Evolutionary conservation across 2,329 filamentous ascomycete genomes (phyloP).

Genomic region (Bipolaris gigantea): DNA sequence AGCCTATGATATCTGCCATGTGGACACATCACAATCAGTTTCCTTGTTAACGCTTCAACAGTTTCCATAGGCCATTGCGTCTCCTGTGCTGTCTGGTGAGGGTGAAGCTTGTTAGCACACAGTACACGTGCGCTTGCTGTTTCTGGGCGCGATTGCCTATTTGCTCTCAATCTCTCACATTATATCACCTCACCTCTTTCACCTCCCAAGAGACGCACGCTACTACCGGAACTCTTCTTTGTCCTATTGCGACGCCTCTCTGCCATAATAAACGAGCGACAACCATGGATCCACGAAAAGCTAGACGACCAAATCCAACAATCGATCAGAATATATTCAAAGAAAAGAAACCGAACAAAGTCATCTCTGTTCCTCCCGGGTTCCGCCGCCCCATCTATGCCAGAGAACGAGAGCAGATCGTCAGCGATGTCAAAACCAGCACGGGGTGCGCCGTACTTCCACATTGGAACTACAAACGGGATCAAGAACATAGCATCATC

Average conservation of each 20-base stretch:
- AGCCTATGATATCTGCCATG: too few species aligned
- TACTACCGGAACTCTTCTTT: too few species aligned
- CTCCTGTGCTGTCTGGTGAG: not conserved
- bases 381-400: constrained; percentile 17
- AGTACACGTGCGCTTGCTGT: not conserved
- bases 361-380: constrained; percentile 26
- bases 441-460: constrained; percentile 26
- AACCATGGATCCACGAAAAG: not conserved
- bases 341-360: constrained; percentile 21
- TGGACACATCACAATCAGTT: too few species aligned
- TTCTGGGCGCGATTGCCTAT: not conserved
- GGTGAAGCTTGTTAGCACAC: not conserved
- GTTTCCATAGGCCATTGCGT: not conserved
- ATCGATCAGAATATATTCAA: not conserved
- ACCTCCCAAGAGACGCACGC: not conserved
- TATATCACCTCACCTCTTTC: not conserved
- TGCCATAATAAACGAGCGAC: not conserved
- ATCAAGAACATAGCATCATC: constrained; percentile 11
- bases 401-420: constrained; percentile 18
- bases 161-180: constrained; percentile 6
- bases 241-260: not conserved
- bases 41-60: not conserved
- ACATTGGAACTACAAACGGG: constrained; percentile 1
- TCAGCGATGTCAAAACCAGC: constrained; percentile 19
- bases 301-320: not conserved